phyloP scores from a whole-genome alignment of 2,329 filamentous ascomycete genomes.

The Aphanoascus verrucosus region DNA sequence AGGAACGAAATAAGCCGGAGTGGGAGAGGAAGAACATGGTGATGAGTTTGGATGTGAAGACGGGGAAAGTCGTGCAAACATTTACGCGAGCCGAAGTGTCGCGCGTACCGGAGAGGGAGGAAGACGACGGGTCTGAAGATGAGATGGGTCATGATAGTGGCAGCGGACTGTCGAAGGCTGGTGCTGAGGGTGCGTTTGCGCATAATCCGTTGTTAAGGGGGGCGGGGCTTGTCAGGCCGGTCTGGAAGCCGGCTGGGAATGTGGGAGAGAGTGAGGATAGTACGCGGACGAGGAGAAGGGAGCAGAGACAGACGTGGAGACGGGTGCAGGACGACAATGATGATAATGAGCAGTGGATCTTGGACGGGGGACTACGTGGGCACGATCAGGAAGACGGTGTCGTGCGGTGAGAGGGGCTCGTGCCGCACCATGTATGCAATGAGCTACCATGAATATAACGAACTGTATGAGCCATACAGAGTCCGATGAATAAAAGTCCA shows the following conservation, averaged over 20 bases:
- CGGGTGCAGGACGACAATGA: slow-evolving; percentile 39
- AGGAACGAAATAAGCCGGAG: slow-evolving; percentile 73
- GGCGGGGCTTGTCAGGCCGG: slow-evolving; percentile 35
- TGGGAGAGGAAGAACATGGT: slow-evolving; percentile 82
- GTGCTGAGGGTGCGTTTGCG: slow-evolving; percentile 31
- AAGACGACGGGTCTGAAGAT: slow-evolving; percentile 20
- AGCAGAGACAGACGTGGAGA: slow-evolving; percentile 36
- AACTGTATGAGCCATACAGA: too few species aligned
- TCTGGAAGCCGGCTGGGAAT: slow-evolving; percentile 32
- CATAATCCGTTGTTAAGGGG: slow-evolving; percentile 36
- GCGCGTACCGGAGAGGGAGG: slow-evolving; percentile 17
- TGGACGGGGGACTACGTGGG: slow-evolving; percentile 36
- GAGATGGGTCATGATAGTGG: slow-evolving; percentile 25
- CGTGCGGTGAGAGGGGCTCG: neutral
- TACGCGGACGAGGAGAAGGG: slow-evolving; percentile 18
- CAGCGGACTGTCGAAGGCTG: slow-evolving; percentile 15
- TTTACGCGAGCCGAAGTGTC: slow-evolving; percentile 29
- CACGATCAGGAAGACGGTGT: slow-evolving; percentile 17
- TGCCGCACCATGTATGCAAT: neutral
- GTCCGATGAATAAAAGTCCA: too few species aligned
- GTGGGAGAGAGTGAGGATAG: slow-evolving; percentile 8
- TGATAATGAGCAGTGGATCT: slow-evolving; percentile 40
- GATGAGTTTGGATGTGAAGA: slow-evolving; percentile 71
- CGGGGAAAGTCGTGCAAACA: slow-evolving; percentile 59
- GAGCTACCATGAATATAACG: neutral